phyloP scores from a whole-genome alignment of 192 early-diverging fungal genomes.

The Dissophora ornata region DNA sequence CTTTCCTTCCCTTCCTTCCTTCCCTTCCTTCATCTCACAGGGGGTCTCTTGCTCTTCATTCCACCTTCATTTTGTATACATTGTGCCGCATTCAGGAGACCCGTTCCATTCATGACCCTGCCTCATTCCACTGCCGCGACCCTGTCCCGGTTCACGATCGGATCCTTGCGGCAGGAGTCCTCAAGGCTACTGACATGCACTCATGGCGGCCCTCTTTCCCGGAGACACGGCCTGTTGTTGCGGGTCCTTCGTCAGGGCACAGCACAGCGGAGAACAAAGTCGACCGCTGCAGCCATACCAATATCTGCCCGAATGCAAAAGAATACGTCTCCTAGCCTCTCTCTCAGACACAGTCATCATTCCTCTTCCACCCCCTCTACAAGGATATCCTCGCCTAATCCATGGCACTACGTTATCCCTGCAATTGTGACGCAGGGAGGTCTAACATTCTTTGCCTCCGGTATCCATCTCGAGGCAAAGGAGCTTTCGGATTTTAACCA shows the following conservation, averaged over 20 bases:
- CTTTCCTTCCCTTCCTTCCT: too few relatives aligned
- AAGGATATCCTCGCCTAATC: neutral
- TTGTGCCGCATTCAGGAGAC: too few relatives aligned
- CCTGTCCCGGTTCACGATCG: conserved; percentile 12
- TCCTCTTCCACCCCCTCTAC: neutral
- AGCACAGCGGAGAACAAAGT: neutral
- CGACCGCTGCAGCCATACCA: neutral
- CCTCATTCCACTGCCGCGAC: conserved; percentile 1
- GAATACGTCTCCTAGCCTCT: neutral
- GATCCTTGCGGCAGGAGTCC: conserved; percentile 13
- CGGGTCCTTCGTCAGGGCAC: neutral
- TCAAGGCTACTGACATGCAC: neutral
- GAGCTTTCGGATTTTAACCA: conserved; percentile 13
- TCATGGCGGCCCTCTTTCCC: too few relatives aligned
- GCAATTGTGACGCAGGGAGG: conserved; percentile 34
- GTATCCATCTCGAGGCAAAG: conserved; percentile 33
- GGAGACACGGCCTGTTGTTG: neutral
- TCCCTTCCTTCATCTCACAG: too few relatives aligned
- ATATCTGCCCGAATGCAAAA: neutral
- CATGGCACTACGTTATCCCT: conserved; percentile 37
- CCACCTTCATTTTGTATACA: too few relatives aligned
- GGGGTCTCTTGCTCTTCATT: too few relatives aligned
- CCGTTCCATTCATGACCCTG: conserved; percentile 12
- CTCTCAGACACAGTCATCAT: neutral
- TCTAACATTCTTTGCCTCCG: neutral